These are phyloP conservation scores for Zygosaccharomyces rouxii DNA, from an alignment of 805 yeast genomes.

Conservation along the genomic window DNA sequence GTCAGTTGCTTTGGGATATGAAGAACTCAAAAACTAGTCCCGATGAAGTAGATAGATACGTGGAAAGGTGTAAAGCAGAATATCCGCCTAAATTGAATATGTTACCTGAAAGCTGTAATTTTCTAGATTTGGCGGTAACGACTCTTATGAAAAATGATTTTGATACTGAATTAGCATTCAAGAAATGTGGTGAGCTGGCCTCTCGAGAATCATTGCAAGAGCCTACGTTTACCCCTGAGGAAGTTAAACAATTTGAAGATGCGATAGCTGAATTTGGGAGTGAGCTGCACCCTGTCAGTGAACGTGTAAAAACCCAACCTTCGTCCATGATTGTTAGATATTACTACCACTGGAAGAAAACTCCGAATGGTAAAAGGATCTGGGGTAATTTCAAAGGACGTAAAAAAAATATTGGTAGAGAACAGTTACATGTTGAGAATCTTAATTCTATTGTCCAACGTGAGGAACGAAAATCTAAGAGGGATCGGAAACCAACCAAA, in stretches of 20 bases:
- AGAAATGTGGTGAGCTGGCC: slow-evolving; percentile 40
- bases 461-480: slow-evolving; percentile 7
- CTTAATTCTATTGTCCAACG: slow-evolving; percentile 1
- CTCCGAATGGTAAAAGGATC: slow-evolving; percentile 63
- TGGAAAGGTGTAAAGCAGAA: slow-evolving; percentile 47
- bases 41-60: slow-evolving; percentile 47
- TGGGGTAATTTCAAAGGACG: slow-evolving; percentile 84
- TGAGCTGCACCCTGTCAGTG: slow-evolving; percentile 69
- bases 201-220: slow-evolving; percentile 62
- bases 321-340: slow-evolving; percentile 77
- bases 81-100: slow-evolving; percentile 54
- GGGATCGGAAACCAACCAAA: slow-evolving; percentile 15
- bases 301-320: slow-evolving; percentile 69
- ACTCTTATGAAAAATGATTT: slow-evolving; percentile 50
- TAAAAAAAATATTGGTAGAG: slow-evolving; percentile 47
- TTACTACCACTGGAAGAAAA: slow-evolving; percentile 90
- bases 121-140: slow-evolving; percentile 67
- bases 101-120: slow-evolving; percentile 68
- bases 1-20: slow-evolving; percentile 63
- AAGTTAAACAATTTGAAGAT: slow-evolving; percentile 63
- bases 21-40: slow-evolving; percentile 23
- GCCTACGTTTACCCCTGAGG: slow-evolving; percentile 68
- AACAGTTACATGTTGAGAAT: slow-evolving; percentile 19
- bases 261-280: slow-evolving; percentile 72
- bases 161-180: slow-evolving; percentile 47